These are phyloP conservation scores for Groenewaldozyma auringiensis DNA, from an alignment of 1,139 yeast genomes.

Conservation along the genomic window DNA sequence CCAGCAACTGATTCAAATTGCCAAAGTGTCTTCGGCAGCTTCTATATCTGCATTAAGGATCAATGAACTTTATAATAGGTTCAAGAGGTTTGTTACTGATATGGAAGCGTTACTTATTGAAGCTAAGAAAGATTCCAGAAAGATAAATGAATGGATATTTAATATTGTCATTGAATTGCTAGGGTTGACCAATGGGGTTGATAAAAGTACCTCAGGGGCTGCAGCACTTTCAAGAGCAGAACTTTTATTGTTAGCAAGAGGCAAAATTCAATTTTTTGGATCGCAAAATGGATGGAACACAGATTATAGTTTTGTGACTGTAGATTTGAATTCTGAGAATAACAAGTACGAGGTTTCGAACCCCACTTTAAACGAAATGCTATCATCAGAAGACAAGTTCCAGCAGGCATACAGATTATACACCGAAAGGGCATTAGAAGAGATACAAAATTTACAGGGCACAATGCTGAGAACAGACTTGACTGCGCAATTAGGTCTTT, in stretches of 20 bases:
- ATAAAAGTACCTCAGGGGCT: conserved; percentile 24
- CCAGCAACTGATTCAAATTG: conserved; percentile 28
- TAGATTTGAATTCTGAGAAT: conserved; percentile 11
- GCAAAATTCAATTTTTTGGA: conserved; percentile 32
- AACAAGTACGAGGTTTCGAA: conserved; percentile 17
- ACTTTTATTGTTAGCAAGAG: conserved; percentile 29
- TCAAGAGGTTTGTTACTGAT: conserved; percentile 38
- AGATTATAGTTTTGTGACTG: conserved; percentile 29
- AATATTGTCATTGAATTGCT: conserved; percentile 29
- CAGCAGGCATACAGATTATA: conserved; percentile 31
- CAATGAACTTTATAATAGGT: conserved; percentile 28
- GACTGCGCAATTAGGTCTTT: conserved; percentile 72
- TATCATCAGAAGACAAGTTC: conserved; percentile 28
- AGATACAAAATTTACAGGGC: conserved; percentile 49
- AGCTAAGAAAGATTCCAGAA: conserved; percentile 19
- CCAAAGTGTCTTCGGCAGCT: conserved; percentile 30
- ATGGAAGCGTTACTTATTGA: conserved; percentile 27
- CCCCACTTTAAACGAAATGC: conserved; percentile 20
- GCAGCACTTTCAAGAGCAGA: conserved; percentile 35
- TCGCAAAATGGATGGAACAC: conserved; percentile 28
- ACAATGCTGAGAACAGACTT: conserved; percentile 32
- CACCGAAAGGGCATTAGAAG: conserved; percentile 41
- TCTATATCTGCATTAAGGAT: conserved; percentile 32
- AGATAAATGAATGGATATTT: conserved; percentile 32
- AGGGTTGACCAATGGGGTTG: conserved; percentile 20